Base-by-base conservation (phyloP, 192 early-diverging fungal genomes). In the Gonapodya prolifera region DNA sequence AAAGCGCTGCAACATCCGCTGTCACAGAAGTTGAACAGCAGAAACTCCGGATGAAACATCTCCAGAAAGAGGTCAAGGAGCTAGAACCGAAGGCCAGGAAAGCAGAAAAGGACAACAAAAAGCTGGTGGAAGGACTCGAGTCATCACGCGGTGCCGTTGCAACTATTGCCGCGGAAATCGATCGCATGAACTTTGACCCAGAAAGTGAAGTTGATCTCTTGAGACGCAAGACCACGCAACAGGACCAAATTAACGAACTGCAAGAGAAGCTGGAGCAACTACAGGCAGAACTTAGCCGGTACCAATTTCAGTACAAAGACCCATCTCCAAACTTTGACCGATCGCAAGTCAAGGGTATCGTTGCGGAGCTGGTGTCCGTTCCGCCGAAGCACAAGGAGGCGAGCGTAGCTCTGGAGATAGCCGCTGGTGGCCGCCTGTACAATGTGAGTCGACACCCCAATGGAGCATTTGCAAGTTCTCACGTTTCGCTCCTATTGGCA, bases 381-480 rank as follows among this genome's bases (percentile, higher is more conserved):
- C 87, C 86, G 34, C 84, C 91, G 74, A 87, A 93, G 35, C 81
- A 92, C 78, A 79, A 80, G 28, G 81, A 92, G 69, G 86, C 87
- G 16, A 82, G 92, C 0, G 91, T 89, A 18, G 98, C 98, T 0
- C 84, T 99, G 8, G 98, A 99, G 81, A 91, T 97, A 77, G 93
- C 91, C 70, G 98, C 98, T n/a, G 95, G 97, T 69, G 94, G 94
- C 1, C 86, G 89, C 74, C 87, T 99, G 18, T 97, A 94, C 82
- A 96, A 98, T 81, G 96, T 93, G 84, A 69, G 69, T 23, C 1
- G 30, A 8, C 74, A 61, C 45, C 45, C 23, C 45, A 61, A 16
- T 61, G 45, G 8, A 16, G 45, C 8, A 8, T 61, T 61, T n/a
- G n/a, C n/a, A n/a, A n/a, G 28, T 34, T 35, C 2, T 34, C 1